Conservation (phyloP, 2,329 filamentous ascomycete species). For the Talaromyces pinophilus region DNA sequence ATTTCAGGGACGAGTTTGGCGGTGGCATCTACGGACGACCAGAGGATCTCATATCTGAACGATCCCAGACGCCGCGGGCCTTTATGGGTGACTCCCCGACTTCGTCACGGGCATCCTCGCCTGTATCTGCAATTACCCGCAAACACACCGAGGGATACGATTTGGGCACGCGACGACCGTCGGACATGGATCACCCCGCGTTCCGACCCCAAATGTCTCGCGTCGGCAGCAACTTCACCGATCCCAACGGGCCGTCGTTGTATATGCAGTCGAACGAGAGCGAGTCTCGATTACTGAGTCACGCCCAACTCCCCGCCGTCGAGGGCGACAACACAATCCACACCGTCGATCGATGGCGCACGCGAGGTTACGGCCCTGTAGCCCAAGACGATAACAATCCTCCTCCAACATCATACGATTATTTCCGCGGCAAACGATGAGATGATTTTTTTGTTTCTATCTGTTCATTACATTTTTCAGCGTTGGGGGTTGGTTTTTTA, state of each 20-base stretch:
- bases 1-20: constrained; percentile 86
- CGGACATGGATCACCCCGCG: constrained; percentile 38
- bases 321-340: constrained; percentile 24
- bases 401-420: constrained; percentile 37
- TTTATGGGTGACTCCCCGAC: constrained; percentile 39
- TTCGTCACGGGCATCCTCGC: constrained; percentile 45
- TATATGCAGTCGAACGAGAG: constrained; percentile 45
- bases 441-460: not conserved
- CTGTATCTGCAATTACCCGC: constrained; percentile 34
- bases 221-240: constrained; percentile 26
- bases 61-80: constrained; percentile 46
- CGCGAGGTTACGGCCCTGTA: constrained; percentile 41
- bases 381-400: constrained; percentile 37
- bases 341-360: constrained; percentile 39
- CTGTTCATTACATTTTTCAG: not conserved
- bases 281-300: constrained; percentile 39
- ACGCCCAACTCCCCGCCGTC: constrained; percentile 37
- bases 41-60: constrained; percentile 49
- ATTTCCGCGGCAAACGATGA: constrained; percentile 32
- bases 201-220: constrained; percentile 37
- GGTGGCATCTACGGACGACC: constrained; percentile 60
- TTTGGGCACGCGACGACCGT: constrained; percentile 19
- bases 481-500: not conserved
- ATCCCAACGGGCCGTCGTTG: constrained; percentile 25
- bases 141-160: constrained; percentile 33